Conservation (phyloP, 2,329 filamentous ascomycete genomes). For the Erysiphe pulchra region DNA sequence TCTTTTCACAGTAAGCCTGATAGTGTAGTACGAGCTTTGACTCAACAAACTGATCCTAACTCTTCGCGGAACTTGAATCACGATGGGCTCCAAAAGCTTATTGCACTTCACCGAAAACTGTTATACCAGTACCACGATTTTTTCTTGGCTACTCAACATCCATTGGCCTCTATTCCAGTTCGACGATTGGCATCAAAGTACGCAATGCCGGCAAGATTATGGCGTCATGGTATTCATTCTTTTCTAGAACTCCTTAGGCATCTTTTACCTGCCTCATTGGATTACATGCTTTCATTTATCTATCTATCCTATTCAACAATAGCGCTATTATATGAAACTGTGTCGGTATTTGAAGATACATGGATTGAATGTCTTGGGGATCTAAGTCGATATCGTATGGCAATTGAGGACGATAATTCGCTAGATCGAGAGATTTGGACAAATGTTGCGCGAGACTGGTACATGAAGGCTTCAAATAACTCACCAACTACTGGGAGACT, state of each 20-base stretch:
- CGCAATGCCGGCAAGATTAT: slow-evolving; percentile 80
- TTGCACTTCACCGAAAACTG: slow-evolving; percentile 56
- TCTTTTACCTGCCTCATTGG: slow-evolving; percentile 47
- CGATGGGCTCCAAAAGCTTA: slow-evolving; percentile 65
- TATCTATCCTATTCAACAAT: slow-evolving; percentile 81
- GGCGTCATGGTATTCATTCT: slow-evolving; percentile 72
- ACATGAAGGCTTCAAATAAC: slow-evolving; percentile 40
- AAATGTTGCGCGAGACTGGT: slow-evolving; percentile 52
- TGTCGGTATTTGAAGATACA: slow-evolving; percentile 57
- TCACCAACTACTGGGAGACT: slow-evolving; percentile 51
- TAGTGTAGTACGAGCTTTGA: slow-evolving; percentile 19
- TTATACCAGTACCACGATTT: slow-evolving; percentile 69
- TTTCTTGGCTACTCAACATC: slow-evolving; percentile 70
- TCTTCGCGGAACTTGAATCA: slow-evolving; percentile 22
- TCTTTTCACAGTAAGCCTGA: slow-evolving; percentile 46
- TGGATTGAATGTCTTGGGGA: slow-evolving; percentile 80
- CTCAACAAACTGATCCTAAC: slow-evolving; percentile 14
- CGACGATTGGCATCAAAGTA: slow-evolving; percentile 52
- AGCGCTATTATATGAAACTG: slow-evolving; percentile 63
- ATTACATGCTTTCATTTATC: slow-evolving; percentile 81
- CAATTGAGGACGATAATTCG: slow-evolving; percentile 62
- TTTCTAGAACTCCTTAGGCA: slow-evolving; percentile 57
- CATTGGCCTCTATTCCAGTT: slow-evolving; percentile 43
- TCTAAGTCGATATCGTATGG: slow-evolving; percentile 63
- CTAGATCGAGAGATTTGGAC: slow-evolving; percentile 56